Evolutionary conservation across 139 green algal species (phyloP).

Genomic region (Ettlia oleoabundans): DNA sequence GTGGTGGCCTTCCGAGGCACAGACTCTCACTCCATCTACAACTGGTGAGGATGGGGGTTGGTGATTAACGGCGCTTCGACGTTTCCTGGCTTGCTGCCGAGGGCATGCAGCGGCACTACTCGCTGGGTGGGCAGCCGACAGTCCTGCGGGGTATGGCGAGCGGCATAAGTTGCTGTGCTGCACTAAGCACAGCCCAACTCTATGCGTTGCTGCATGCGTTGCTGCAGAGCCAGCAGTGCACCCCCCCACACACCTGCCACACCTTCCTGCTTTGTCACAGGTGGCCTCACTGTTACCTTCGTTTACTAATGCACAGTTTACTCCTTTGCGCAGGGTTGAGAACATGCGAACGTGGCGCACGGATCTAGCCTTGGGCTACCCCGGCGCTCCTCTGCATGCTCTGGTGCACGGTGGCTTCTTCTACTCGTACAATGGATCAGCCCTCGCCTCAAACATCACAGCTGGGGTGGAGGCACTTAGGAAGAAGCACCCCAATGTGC

Average conservation of each 20-base stretch:
- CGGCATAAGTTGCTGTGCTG: too few relatives aligned
- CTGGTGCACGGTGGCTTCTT: constrained; percentile 69
- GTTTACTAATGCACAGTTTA: too few relatives aligned
- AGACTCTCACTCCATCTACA: constrained; percentile 65
- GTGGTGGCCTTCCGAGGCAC: constrained; percentile 81
- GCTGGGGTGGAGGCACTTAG: constrained; percentile 23
- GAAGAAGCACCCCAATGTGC: constrained; percentile 21
- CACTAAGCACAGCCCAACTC: too few relatives aligned
- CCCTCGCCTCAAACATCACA: constrained; percentile 54
- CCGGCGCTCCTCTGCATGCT: constrained; percentile 36
- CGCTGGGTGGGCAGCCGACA: too few relatives aligned
- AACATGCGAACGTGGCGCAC: constrained; percentile 84
- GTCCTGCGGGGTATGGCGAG: too few relatives aligned
- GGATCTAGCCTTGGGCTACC: constrained; percentile 49
- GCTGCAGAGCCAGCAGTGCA: too few relatives aligned
- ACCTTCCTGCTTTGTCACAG: too few relatives aligned
- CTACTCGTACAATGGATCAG: constrained; percentile 53
- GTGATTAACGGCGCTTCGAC: not conserved
- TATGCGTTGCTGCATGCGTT: too few relatives aligned
- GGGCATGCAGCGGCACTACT: too few relatives aligned
- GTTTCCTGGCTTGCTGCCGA: not conserved
- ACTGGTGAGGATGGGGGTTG: constrained; percentile 46
- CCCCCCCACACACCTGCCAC: too few relatives aligned
- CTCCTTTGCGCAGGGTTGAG: constrained; percentile 55
- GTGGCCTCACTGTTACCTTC: too few relatives aligned